phyloP scores from a whole-genome alignment of 164 flowering plant species.

The Nymphaea colorata region DNA sequence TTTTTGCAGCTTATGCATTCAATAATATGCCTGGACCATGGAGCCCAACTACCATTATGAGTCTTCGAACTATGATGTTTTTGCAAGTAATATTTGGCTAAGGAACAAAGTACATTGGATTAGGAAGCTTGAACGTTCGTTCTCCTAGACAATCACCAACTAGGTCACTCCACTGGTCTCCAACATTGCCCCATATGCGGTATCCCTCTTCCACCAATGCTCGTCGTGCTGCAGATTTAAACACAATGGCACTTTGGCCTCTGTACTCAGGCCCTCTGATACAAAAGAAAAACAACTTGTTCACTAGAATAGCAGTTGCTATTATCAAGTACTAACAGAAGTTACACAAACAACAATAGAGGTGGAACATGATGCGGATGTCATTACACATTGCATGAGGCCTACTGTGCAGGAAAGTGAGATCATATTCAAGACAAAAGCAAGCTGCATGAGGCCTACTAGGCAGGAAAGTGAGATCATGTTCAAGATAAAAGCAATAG shows the following conservation, averaged over 20 bases:
- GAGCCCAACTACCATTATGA: background rate
- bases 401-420: background rate
- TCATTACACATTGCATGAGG: background rate
- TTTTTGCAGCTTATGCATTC: background rate
- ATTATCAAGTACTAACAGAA: background rate
- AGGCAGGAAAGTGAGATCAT: background rate
- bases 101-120: conserved; percentile 87
- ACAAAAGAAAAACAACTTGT: background rate
- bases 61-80: background rate
- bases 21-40: background rate
- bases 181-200: conserved; percentile 73
- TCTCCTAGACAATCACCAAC: conserved; percentile 55
- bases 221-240: conserved; percentile 47
- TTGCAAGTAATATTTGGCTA: conserved; percentile 9
- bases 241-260: conserved; percentile 45
- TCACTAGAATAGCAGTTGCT: background rate
- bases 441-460: background rate
- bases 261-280: conserved; percentile 32
- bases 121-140: conserved; percentile 73
- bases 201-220: conserved; percentile 50
- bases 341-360: background rate
- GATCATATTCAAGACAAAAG: background rate
- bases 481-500: background rate
- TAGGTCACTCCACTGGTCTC: conserved; percentile 91
- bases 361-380: background rate